Evolutionary conservation across 164 flowering plant genomes (phyloP), one percentile per base, ranked within the genome.

Genomic region (Aristolochia californica): DNA sequence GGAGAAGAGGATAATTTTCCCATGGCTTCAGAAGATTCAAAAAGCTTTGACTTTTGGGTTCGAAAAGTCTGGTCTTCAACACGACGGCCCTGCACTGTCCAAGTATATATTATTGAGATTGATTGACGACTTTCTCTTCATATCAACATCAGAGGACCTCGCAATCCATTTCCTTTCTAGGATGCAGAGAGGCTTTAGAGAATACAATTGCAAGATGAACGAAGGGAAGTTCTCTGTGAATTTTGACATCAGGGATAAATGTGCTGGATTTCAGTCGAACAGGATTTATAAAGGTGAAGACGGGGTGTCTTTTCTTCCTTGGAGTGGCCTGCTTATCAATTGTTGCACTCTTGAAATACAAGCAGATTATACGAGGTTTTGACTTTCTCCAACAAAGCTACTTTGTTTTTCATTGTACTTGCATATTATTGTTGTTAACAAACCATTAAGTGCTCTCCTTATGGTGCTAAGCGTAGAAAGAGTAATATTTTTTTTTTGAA

Each of bases 251-350:
- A 49, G 24, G 12, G 16, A 24, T 2, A 13, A 43, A n/a, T 61
- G 40, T 17, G 43, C 11, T 28, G 26, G 10, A 26, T 12, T 15
- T 14, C 16, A 57, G 14, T 71, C 77, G 14, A 80, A 75, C 9
- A 81, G 78, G 69, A 20, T 77, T 9, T 75, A 65, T 65, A 73
- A 69, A 4, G 83, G 79, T 56, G 74, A 75, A 61, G 85, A 87
- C 66, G 90, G 87, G 55, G 38, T 62, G 14, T 69, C 85, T 55
- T 88, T 80, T 77, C 66, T 89, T 67, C 75, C 74, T 24, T 94
- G 97, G 97, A 77, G 96, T 73, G 99, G 99, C 49, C 70, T 94
- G 76, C 87, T 90, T 49, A 70, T 90, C 58, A 88, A 94, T 61
- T 78, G 75, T 48, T n/a, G 58, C 58, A 84, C 86, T 38, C 65